These are phyloP conservation scores for Ogataea degrootiae DNA, from an alignment of 805 yeast genomes.

Conservation along the genomic window DNA sequence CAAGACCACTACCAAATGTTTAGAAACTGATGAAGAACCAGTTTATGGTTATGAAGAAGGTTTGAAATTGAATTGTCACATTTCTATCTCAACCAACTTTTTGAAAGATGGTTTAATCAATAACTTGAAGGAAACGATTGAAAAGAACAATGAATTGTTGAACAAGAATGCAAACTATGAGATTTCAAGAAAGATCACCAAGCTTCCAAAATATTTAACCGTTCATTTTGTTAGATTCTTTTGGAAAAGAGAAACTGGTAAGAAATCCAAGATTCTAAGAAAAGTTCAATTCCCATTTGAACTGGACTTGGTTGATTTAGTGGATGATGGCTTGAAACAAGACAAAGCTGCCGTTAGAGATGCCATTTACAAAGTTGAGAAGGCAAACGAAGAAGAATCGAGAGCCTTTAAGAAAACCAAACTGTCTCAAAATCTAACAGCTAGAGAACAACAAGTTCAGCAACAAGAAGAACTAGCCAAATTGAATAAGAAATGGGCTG, in stretches of 20 bases:
- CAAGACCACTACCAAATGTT: constrained; percentile 58
- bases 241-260: constrained; percentile 90
- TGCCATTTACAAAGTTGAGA: constrained; percentile 67
- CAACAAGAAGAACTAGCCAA: constrained; percentile 45
- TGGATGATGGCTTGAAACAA: constrained; percentile 69
- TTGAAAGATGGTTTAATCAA: constrained; percentile 77
- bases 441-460: constrained; percentile 52
- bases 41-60: constrained; percentile 49
- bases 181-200: constrained; percentile 55
- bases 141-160: constrained; percentile 68
- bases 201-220: constrained; percentile 81
- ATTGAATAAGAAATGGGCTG: constrained; percentile 45
- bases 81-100: constrained; percentile 78
- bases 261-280: constrained; percentile 89
- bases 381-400: constrained; percentile 64
- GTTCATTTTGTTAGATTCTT: constrained; percentile 92
- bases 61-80: constrained; percentile 82
- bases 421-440: constrained; percentile 34
- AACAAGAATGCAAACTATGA: constrained; percentile 69
- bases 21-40: constrained; percentile 43
- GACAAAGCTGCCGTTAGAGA: constrained; percentile 73
- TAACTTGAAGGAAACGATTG: constrained; percentile 71
- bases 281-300: constrained; percentile 94
- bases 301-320: constrained; percentile 78
- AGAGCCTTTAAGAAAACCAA: constrained; percentile 68